phyloP scores from a whole-genome alignment of 805 yeast genomes.

The Diddensiella caesifluorescens region DNA sequence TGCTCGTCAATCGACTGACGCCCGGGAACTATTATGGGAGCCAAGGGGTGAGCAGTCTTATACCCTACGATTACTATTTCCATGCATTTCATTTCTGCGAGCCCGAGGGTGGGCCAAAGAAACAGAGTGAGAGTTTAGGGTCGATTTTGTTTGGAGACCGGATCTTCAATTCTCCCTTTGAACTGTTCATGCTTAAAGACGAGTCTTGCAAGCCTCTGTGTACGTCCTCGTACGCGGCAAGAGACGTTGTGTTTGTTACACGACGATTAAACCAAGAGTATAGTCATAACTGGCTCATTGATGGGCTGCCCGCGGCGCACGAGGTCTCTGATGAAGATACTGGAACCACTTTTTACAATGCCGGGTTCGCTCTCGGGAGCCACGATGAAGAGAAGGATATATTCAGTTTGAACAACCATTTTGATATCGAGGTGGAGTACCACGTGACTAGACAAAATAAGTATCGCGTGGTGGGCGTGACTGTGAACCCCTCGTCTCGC shows the following conservation, averaged over 20 bases:
- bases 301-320: slow-evolving; percentile 91
- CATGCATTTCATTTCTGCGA: slow-evolving; percentile 77
- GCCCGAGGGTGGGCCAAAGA: slow-evolving; percentile 58
- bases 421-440: slow-evolving; percentile 71
- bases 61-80: slow-evolving; percentile 56
- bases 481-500: slow-evolving; percentile 65
- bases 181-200: slow-evolving; percentile 69
- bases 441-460: slow-evolving; percentile 64
- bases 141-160: slow-evolving; percentile 94
- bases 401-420: slow-evolving; percentile 76
- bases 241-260: slow-evolving; percentile 71
- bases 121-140: slow-evolving; percentile 86
- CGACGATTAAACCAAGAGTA: slow-evolving; percentile 77
- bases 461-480: slow-evolving; percentile 87
- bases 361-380: slow-evolving; percentile 83
- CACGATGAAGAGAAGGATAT: slow-evolving; percentile 43
- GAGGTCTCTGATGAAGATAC: slow-evolving; percentile 47
- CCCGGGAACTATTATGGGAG: slow-evolving; percentile 51
- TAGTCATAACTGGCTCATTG: slow-evolving; percentile 86
- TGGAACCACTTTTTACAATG: slow-evolving; percentile 58
- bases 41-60: slow-evolving; percentile 27
- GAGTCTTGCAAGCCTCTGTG: slow-evolving; percentile 68
- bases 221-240: slow-evolving; percentile 47
- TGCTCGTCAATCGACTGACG: slow-evolving; percentile 85
- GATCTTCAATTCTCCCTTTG: slow-evolving; percentile 87